These are phyloP conservation scores for Leishmania major DNA, from an alignment of 208 protist genomes.

Conservation along the genomic window DNA sequence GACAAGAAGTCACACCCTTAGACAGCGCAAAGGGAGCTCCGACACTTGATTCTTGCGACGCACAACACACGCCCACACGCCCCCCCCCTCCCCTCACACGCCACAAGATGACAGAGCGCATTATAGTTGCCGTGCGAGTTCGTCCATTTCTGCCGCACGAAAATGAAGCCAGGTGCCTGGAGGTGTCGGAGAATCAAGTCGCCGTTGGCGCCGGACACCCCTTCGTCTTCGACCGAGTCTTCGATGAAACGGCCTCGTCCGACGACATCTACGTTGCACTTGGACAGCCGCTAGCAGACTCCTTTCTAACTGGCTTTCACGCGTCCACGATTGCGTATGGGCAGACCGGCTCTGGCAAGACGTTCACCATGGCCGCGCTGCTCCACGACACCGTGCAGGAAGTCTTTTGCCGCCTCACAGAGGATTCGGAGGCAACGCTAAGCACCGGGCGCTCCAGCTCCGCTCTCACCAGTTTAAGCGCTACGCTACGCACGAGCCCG, in stretches of 20 bases:
- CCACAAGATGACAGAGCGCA: conserved; percentile 54
- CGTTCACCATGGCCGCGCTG: conserved; percentile 90
- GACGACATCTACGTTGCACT: conserved; percentile 79
- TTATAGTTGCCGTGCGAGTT: conserved; percentile 88
- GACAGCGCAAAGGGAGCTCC: neutral
- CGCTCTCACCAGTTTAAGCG: neutral
- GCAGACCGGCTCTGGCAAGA: conserved; percentile 96
- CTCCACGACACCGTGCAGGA: conserved; percentile 84
- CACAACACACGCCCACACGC: neutral
- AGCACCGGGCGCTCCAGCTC: neutral
- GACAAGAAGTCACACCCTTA: neutral
- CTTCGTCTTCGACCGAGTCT: conserved; percentile 94
- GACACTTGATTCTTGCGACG: neutral
- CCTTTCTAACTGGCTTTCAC: conserved; percentile 91
- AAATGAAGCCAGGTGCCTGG: conserved; percentile 43
- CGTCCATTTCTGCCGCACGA: conserved; percentile 88
- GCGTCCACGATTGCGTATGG: conserved; percentile 95
- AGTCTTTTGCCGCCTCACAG: conserved; percentile 74
- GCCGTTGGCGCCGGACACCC: conserved; percentile 75
- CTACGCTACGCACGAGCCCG: neutral
- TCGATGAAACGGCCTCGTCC: conserved; percentile 55
- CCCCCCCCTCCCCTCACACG: too few relatives aligned
- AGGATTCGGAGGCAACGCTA: conserved; percentile 23
- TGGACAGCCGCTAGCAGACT: conserved; percentile 69
- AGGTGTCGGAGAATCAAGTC: conserved; percentile 68